phyloP scores from a whole-genome alignment of 176 grass and related monocot species.

The Cenchrus fungigraminus region DNA sequence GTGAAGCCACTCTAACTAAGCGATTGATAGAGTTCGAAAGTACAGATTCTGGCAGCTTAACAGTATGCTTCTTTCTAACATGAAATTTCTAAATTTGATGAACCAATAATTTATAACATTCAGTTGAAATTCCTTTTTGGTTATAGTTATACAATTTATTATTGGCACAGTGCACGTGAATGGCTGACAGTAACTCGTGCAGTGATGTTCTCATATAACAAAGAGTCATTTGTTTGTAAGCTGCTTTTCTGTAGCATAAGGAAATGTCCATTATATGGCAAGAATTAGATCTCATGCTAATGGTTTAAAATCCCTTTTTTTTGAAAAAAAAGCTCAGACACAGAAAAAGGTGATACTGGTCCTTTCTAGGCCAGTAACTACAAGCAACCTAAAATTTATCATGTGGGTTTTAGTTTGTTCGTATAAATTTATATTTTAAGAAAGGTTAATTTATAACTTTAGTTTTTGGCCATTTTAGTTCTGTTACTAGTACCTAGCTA shows the following conservation, averaged over 20 bases:
- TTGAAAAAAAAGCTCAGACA: background rate
- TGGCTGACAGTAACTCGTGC: background rate
- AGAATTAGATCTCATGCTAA: slow-evolving; percentile 14
- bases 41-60: slow-evolving; percentile 91
- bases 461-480: background rate
- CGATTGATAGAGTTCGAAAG: slow-evolving; percentile 94
- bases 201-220: slow-evolving; percentile 1
- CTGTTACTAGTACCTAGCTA: background rate
- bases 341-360: background rate
- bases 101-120: background rate
- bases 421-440: background rate
- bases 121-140: background rate
- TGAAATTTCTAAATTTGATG: background rate
- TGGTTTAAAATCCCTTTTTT: background rate
- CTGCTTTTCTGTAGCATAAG: background rate
- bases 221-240: slow-evolving; percentile 10
- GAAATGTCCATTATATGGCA: slow-evolving; percentile 7
- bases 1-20: slow-evolving; percentile 88
- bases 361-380: background rate
- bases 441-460: background rate
- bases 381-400: background rate
- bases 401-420: background rate
- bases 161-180: background rate
- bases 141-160: background rate
- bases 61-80: slow-evolving; percentile 53